Base-by-base conservation (phyloP, 2,329 filamentous ascomycete species). In the Pseudocercospora eumusae region DNA sequence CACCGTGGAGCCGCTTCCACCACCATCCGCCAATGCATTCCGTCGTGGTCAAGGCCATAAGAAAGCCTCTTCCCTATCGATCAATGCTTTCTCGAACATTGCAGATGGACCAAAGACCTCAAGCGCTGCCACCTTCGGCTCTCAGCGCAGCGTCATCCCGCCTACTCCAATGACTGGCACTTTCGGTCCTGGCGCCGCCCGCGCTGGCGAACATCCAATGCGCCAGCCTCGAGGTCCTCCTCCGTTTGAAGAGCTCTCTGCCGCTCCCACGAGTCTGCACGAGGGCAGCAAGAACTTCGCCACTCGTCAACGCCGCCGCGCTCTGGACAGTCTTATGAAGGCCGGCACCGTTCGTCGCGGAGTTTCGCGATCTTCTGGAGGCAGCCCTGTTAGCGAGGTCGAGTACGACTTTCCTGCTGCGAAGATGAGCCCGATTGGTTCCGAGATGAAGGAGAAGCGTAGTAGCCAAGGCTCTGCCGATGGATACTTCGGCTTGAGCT, bases 241-340 rank as follows among this genome's bases (percentile, higher is more conserved):
- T 13, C 87, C 91, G 13, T 84, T 98, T 56, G 95, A 99, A 69
- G 95, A 99, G 79, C 86, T 99, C 63, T 86, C 89, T 72, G 84
- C 88, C 20, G 95, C 93, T 79, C 95, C 95, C 1, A 98, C 93
- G 8, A 88, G 91, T 68, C 96, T 92, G 80, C 86, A 93, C 66
- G 93, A 98, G 76, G 95, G 93, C 23, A 97, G 93, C 86, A 82
- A 97, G 86, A 99, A 99, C 81, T 99, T 99, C 78, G 90, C 90
- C 10, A 88, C 92, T 60, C 92, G 95, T 64, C 93, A 96, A 72
- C 92, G 95, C 63, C 92, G 93, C 67, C 92, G 90, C 70, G 95
- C 95, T 25, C 88, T 99, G 49, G 88, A 93, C 80, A 97, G 92
- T 74, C 85, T 99, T 55, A 91, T 97, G 64, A 90, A 91, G 67